Base-by-base conservation (phyloP, 2,329 filamentous ascomycete species). In the Ophiostoma sp. region DNA sequence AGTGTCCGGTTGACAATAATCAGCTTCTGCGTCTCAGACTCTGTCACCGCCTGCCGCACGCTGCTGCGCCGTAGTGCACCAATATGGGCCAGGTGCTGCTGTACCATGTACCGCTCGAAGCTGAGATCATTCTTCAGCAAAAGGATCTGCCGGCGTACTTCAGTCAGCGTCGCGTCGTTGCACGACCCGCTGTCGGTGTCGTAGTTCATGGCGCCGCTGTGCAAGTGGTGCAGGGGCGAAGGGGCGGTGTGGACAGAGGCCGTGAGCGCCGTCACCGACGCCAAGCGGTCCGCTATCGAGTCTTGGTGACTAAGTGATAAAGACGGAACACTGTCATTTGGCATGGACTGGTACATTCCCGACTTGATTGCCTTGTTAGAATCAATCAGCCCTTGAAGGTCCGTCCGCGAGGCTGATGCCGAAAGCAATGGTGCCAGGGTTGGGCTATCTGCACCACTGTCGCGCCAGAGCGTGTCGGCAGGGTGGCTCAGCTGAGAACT, bases 91-190 rank as follows among this genome's bases (percentile, higher is more conserved):
- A 93, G 85, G 76, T 94, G 91, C 74, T 95, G 91, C 72, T 92
- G 87, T 75, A 93, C 94, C 74, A 94, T 83, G 76, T 92, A 94
- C 40, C 90, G 84, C 76, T 95, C 92, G 74, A 94, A 95, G 72
- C 90, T 91, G 60, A 95, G 81, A 73, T 95, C 91, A 71, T 93
- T 95, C 62, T 89, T 87, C 11, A 95, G 78, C 2, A 93, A 79
- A 67, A 92, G 84, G n/a, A 92, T 85, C 73, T 93, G 89, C 58
- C 89, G 85, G 72, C 92, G 87, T 3, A 95, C 79, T 72, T 87
- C 85, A 1, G 83, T 79, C 66, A 67, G 5, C 6, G 41, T 58
- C 38, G 55, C 55, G 11, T 60, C 55, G 11, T 60, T 12, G 27
- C 55, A 40, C 27, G 55, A 60, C 42, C 16, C 14, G 11, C 44